A percentile compares a stretch with the other conserved stretches of the same genome.
phyloP scores from a whole-genome alignment of 2,329 filamentous ascomycete species.

The Pseudophaeomoniella oleicola region DNA sequence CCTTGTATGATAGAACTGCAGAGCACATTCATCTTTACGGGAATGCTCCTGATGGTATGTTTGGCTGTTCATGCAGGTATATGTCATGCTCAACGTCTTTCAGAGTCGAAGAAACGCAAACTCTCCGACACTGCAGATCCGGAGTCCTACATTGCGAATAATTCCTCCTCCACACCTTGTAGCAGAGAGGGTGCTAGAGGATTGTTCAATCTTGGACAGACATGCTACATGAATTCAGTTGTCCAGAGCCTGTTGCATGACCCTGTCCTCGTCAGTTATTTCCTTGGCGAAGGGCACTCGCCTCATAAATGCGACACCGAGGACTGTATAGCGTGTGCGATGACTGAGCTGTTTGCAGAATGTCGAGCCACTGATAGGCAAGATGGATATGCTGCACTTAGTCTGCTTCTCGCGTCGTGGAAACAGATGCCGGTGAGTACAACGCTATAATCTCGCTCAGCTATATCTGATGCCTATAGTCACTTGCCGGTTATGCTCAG shows the following conservation, averaged over 20 bases:
- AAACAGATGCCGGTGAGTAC: slow-evolving; percentile 57
- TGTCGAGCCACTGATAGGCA: slow-evolving; percentile 51
- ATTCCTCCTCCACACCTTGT: too few relatives aligned
- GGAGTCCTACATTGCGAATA: too few relatives aligned
- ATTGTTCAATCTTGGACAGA: slow-evolving; percentile 95
- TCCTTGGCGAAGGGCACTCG: slow-evolving; percentile 79
- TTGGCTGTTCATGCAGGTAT: too few relatives aligned
- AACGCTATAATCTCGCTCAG: slow-evolving; percentile 2
- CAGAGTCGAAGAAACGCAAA: too few relatives aligned
- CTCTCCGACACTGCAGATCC: too few relatives aligned
- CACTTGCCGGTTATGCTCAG: slow-evolving; percentile 78
- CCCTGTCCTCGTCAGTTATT: slow-evolving; percentile 79
- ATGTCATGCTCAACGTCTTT: too few relatives aligned
- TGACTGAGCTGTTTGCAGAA: slow-evolving; percentile 49
- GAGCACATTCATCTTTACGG: too few relatives aligned
- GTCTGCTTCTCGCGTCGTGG: slow-evolving; percentile 81
- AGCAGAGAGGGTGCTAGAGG: slow-evolving; percentile 79
- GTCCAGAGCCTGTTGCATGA: slow-evolving; percentile 90
- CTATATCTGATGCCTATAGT: slow-evolving; percentile 24
- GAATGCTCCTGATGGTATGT: too few relatives aligned
- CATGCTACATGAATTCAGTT: slow-evolving; percentile 95
- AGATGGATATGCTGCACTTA: slow-evolving; percentile 79
- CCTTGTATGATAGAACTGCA: too few relatives aligned
- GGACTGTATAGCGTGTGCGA: slow-evolving; percentile 44
- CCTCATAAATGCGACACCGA: slow-evolving; percentile 49